Evolutionary conservation across 192 early-diverging fungal species (phyloP).

Genomic region (Entophlyctis luteolus): DNA sequence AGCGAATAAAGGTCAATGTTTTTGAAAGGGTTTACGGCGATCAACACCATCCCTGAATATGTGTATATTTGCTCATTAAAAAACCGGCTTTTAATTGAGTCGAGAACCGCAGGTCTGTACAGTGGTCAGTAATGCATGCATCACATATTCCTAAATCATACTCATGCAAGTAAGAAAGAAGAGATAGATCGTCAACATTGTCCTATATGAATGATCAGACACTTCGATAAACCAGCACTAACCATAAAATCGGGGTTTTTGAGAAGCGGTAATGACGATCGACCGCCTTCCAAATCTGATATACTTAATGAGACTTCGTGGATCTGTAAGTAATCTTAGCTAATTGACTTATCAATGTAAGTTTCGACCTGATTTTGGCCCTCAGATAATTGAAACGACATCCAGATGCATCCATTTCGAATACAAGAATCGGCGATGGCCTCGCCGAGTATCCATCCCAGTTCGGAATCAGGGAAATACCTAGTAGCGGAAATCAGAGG

Average conservation of each 20-base stretch:
- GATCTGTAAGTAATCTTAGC: constrained; percentile 43
- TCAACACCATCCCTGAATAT: constrained; percentile 90
- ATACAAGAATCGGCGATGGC: neutral
- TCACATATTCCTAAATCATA: neutral
- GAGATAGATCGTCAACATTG: constrained; percentile 20
- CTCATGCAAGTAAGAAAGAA: constrained; percentile 31
- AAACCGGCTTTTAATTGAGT: constrained; percentile 19
- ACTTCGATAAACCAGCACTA: neutral
- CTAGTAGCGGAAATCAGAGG: no score
- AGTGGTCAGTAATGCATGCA: neutral
- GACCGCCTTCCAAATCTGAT: constrained; percentile 54
- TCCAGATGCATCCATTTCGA: neutral
- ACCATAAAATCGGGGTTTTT: constrained; percentile 72
- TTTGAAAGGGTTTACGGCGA: constrained; percentile 88
- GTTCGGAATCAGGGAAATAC: constrained; percentile 69
- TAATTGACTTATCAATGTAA: neutral
- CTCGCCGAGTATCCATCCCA: constrained; percentile 76
- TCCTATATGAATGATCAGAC: constrained; percentile 9
- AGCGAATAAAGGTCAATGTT: constrained; percentile 73
- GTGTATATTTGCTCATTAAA: constrained; percentile 68
- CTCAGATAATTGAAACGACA: neutral
- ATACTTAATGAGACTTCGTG: constrained; percentile 65
- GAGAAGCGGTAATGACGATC: constrained; percentile 70
- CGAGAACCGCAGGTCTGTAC: constrained; percentile 21
- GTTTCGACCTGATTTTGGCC: no score